These are phyloP conservation scores for Podila verticillata DNA, from an alignment of 192 early-diverging fungal species.

Conservation along the genomic window DNA sequence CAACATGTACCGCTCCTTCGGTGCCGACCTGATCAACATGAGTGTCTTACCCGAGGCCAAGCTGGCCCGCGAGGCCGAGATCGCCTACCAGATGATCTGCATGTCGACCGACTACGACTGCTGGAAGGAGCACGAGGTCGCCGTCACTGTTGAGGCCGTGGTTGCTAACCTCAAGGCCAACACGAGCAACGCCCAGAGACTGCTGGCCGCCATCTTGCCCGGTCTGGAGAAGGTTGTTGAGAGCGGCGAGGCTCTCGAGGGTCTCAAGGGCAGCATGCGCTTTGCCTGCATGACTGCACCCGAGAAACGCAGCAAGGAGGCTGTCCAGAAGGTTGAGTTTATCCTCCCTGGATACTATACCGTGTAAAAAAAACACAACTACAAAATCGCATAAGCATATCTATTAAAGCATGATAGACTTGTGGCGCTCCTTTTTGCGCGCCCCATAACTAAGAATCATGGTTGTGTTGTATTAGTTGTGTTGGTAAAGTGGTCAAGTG, in stretches of 20 bases:
- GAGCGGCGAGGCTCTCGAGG: slow-evolving; percentile 61
- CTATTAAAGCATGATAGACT: no score
- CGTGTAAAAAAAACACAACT: slow-evolving; percentile 8
- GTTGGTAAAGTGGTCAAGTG: no score
- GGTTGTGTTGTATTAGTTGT: neutral
- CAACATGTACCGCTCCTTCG: slow-evolving; percentile 94
- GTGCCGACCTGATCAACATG: slow-evolving; percentile 98
- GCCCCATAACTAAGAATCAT: neutral
- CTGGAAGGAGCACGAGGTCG: slow-evolving; percentile 82
- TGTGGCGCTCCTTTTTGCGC: no score
- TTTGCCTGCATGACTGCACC: slow-evolving; percentile 86
- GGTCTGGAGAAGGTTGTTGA: slow-evolving; percentile 70
- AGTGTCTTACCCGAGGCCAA: slow-evolving; percentile 96
- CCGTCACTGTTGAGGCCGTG: slow-evolving; percentile 87
- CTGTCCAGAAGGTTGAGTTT: slow-evolving; percentile 82
- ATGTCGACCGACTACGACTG: slow-evolving; percentile 99
- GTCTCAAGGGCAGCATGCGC: slow-evolving; percentile 83
- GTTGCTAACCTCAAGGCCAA: slow-evolving; percentile 92
- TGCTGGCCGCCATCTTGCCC: slow-evolving; percentile 84
- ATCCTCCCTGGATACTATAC: slow-evolving; percentile 84
- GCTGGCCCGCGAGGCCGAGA: slow-evolving; percentile 97
- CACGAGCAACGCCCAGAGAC: slow-evolving; percentile 79
- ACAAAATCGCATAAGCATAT: no score
- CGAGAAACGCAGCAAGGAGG: slow-evolving; percentile 75
- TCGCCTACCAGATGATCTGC: slow-evolving; percentile 98